These are phyloP conservation scores for Paracoccidioides lutzii DNA, from an alignment of 2,329 filamentous ascomycete species.

Conservation along the genomic window DNA sequence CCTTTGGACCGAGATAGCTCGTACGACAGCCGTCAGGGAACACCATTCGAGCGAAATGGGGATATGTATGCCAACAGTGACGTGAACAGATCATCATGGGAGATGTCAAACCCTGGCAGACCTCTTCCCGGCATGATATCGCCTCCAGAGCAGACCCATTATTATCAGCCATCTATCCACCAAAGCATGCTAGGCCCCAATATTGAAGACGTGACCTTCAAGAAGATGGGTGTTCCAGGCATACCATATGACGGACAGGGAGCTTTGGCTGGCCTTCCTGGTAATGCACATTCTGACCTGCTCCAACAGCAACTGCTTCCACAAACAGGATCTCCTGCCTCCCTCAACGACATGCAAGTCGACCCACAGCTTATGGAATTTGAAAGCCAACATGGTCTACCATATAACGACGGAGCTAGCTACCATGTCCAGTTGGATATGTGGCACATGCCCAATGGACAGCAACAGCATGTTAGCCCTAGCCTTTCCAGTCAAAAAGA, in stretches of 20 bases:
- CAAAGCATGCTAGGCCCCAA: slow-evolving; percentile 25
- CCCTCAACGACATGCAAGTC: slow-evolving; percentile 22
- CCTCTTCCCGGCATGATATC: slow-evolving; percentile 36
- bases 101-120: slow-evolving; percentile 39
- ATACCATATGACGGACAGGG: slow-evolving; percentile 20
- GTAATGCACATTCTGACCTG: slow-evolving; percentile 31
- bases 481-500: slow-evolving; percentile 6
- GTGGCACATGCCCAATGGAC: slow-evolving; percentile 14
- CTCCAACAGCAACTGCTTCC: slow-evolving; percentile 20
- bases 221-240: slow-evolving; percentile 21
- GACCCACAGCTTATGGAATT: slow-evolving; percentile 32
- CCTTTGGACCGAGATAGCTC: slow-evolving; percentile 19
- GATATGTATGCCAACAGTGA: slow-evolving; percentile 8
- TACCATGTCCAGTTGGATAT: slow-evolving; percentile 12
- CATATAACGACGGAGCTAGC: slow-evolving; percentile 7
- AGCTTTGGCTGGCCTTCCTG: slow-evolving; percentile 32
- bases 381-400: slow-evolving; percentile 8
- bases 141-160: slow-evolving; percentile 35
- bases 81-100: slow-evolving; percentile 37
- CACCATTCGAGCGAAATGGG: slow-evolving; percentile 7
- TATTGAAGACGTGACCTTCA: slow-evolving; percentile 35
- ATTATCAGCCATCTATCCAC: slow-evolving; percentile 39
- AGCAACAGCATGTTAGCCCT: slow-evolving; percentile 12
- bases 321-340: slow-evolving; percentile 15
- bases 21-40: slow-evolving; percentile 10